Conservation (phyloP, 495 filamentous ascomycete species). For the Daldinia vernicosa region DNA sequence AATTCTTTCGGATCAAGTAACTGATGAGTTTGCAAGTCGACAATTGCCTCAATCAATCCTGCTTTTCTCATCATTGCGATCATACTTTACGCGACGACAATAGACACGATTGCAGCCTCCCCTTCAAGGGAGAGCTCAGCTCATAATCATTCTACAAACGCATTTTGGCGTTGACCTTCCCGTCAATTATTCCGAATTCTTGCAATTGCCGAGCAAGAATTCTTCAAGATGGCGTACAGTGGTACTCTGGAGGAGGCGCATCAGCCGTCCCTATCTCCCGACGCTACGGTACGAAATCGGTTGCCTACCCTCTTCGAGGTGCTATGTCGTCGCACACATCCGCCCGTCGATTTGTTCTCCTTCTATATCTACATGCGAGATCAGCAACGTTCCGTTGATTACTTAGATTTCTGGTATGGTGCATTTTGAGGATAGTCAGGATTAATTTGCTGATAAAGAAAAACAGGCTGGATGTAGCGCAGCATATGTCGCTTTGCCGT, state of each 20-base stretch:
- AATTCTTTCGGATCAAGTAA: constrained; percentile 8
- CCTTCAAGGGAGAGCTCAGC: constrained; percentile 21
- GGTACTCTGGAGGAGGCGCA: constrained; percentile 32
- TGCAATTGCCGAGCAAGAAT: constrained; percentile 7
- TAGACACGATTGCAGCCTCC: constrained; percentile 17
- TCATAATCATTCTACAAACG: neutral
- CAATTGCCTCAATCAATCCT: constrained; percentile 1
- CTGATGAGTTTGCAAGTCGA: constrained; percentile 12
- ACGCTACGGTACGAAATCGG: constrained; percentile 71
- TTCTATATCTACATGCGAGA: constrained; percentile 99
- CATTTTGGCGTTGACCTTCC: constrained; percentile 5
- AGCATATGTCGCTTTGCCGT: constrained; percentile 97
- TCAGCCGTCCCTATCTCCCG: constrained; percentile 55
- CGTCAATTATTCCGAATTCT: neutral
- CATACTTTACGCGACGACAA: constrained; percentile 27
- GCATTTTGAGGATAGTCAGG: constrained; percentile 4
- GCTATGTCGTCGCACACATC: constrained; percentile 85
- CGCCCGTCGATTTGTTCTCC: constrained; percentile 95
- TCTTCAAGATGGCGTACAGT: constrained; percentile 51
- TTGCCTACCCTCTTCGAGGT: constrained; percentile 96
- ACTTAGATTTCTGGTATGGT: constrained; percentile 94
- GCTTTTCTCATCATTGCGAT: neutral
- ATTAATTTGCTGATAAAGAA: constrained; percentile 11
- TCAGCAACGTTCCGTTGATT: constrained; percentile 96
- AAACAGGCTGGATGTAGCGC: constrained; percentile 94